Base-by-base conservation (phyloP, 140 eudicot species). In the Ambrosia hybrid region DNA sequence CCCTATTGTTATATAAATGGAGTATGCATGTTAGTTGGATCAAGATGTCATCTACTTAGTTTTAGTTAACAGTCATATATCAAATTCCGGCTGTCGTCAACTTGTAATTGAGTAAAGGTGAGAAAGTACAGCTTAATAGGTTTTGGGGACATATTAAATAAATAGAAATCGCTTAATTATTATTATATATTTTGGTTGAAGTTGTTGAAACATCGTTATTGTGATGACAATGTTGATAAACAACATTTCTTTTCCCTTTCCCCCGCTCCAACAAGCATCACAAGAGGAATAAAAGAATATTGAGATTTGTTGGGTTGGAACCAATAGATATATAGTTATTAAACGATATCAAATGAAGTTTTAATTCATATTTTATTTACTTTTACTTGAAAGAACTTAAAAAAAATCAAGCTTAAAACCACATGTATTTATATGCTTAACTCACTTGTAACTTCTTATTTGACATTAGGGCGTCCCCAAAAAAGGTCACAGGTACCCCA, bases 191-290 rank as follows among this genome's bases (percentile, higher is more conserved):
- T 34, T 58, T 59, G 52, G 5, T 59, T 48, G 62, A 70, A 76
- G 80, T 68, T 68, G 80, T 68, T 76, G 59, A 67, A 37, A 59
- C 80, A 51, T 76, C 70, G 43, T 48, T 49, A 38, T 76, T 48
- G 70, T 49, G 80, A 68, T 57, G 75, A 76, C 65, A 52, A 76
- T 59, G 75, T 62, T 30, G 49, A 68, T 76, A 59, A 59, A 59
- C 70, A 58, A 49, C n/a, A 46, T 9, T 45, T 59, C 2, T 71
- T 14, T n/a, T 38, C 8, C 62, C 41, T 67, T 36, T 36, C 33
- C 34, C 34, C 34, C 34, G 34, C 34, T 17, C 67, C 67, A 49
- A 58, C 70, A 48, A 49, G 51, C 51, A 75, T 57, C 48, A 67
- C 61, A 75, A 67, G 65, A 30, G 9, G 65, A 33, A 39, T 37